Evolutionary conservation across 2,329 filamentous ascomycete genomes (phyloP), one percentile per base, ranked within the genome.

Genomic region (Thermomyces lanuginosus): DNA sequence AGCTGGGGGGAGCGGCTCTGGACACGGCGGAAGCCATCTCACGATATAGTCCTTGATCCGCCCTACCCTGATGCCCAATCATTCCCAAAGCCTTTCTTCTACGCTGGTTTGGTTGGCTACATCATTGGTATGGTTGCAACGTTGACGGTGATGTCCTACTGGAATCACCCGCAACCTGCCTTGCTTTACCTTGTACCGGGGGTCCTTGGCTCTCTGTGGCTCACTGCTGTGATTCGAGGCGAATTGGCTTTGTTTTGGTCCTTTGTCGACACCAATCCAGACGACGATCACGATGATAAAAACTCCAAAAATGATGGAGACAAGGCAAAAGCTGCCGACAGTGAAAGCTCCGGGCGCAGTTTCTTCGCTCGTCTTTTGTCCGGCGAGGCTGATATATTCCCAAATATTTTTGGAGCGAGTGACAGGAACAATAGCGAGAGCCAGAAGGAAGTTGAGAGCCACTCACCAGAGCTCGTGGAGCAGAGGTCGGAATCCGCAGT

Each of bases 181-280:
- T 63, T 98, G 16, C 59, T 98, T 8, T 95, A 95, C 46, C 69
- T 98, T 5, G 89, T 95, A 0, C 86, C 86, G 0, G 76, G 79
- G 1, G 81, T 95, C 0, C 56, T 93, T 4, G 61, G 67, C 1
- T 67, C 75, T 1, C 46, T 89, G 1, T 91, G 81, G 76, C 51
- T 72, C 3, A 89, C 78, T 2, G 86, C 76, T 0, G 39, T 73
- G 4, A 46, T 65, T 10, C 69, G 73, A 7, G 77, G 82, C 2
- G 83, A 95, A 44, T 36, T 86, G 2, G 61, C 59, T 26, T 53
- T 72, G 21, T 76, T 95, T 69, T 91, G 79, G 76, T 60, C 61
- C 2, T 95, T 84, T 45, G 83, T 72, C 0, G 86, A 95, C 47
- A 58, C 55, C 1, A 51, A 59, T 22, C 56, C 59, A 10, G 60